phyloP scores from a whole-genome alignment of 331 rosid species.

The Ulmus americana region DNA sequence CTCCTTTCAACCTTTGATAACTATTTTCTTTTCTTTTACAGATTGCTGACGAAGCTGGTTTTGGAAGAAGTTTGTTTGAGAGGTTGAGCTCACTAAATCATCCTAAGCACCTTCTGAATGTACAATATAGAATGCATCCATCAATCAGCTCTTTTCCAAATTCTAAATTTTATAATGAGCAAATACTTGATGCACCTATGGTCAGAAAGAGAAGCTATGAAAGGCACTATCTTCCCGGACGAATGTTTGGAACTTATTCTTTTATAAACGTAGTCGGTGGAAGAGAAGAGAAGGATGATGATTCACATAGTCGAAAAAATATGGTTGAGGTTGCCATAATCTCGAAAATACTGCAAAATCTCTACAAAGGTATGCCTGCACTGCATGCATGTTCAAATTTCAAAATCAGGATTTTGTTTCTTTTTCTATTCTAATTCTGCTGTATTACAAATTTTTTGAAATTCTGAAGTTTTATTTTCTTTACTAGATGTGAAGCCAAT shows the following conservation, averaged over 20 bases:
- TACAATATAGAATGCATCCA: conserved; percentile 70
- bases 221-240: conserved; percentile 39
- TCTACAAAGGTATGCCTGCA: conserved; percentile 42
- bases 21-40: conserved; percentile 8
- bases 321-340: conserved; percentile 62
- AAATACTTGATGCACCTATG: conserved; percentile 44
- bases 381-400: neutral
- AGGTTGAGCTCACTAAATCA: conserved; percentile 43
- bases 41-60: conserved; percentile 45
- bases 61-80: conserved; percentile 68
- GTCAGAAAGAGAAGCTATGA: conserved; percentile 33
- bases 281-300: conserved; percentile 51
- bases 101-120: conserved; percentile 47
- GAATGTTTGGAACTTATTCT: conserved; percentile 67
- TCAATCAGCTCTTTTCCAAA: conserved; percentile 42
- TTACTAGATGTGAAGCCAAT: neutral
- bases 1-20: no score
- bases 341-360: conserved; percentile 34
- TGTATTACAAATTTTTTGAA: neutral
- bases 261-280: conserved; percentile 52
- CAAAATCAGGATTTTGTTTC: neutral
- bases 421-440: neutral
- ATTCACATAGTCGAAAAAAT: conserved; percentile 49
- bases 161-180: conserved; percentile 40
- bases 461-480: neutral